phyloP scores from a whole-genome alignment of 495 filamentous ascomycete genomes.

The Cercophora samala region DNA sequence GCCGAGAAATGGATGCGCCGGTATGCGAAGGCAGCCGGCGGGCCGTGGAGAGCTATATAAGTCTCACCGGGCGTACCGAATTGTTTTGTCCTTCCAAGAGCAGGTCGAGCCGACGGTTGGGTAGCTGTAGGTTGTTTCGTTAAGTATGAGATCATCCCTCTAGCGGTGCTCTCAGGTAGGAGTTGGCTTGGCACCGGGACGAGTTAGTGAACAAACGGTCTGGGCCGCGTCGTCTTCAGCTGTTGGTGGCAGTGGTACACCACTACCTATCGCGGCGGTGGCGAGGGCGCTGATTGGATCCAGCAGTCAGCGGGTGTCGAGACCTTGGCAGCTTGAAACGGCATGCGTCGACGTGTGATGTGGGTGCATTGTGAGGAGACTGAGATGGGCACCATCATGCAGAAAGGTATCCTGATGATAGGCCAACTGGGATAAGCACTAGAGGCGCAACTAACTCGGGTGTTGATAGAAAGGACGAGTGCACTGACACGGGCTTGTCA shows the following conservation, averaged over 20 bases:
- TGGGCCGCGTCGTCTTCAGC: not conserved
- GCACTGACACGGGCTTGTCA: not conserved
- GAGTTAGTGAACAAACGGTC: not conserved
- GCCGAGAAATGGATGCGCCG: not conserved
- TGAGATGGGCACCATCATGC: not conserved
- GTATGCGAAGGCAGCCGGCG: not conserved
- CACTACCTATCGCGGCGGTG: not conserved
- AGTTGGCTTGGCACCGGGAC: not conserved
- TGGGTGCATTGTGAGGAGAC: not conserved
- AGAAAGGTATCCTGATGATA: not conserved
- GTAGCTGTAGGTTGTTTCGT: constrained; percentile 4
- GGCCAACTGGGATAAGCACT: not conserved
- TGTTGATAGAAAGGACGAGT: not conserved
- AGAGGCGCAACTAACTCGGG: not conserved
- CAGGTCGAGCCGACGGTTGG: not conserved
- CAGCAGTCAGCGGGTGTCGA: not conserved
- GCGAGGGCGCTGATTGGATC: not conserved
- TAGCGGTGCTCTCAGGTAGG: not conserved
- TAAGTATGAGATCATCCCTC: constrained; percentile 19
- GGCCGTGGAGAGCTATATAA: not conserved
- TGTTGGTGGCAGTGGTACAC: no score
- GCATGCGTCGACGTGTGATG: not conserved
- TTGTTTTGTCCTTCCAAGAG: not conserved
- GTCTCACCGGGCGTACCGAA: not conserved
- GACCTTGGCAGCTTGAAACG: not conserved